These are phyloP conservation scores for Aspergillus bombycis DNA, from an alignment of 2,329 filamentous ascomycete genomes.

Conservation along the genomic window DNA sequence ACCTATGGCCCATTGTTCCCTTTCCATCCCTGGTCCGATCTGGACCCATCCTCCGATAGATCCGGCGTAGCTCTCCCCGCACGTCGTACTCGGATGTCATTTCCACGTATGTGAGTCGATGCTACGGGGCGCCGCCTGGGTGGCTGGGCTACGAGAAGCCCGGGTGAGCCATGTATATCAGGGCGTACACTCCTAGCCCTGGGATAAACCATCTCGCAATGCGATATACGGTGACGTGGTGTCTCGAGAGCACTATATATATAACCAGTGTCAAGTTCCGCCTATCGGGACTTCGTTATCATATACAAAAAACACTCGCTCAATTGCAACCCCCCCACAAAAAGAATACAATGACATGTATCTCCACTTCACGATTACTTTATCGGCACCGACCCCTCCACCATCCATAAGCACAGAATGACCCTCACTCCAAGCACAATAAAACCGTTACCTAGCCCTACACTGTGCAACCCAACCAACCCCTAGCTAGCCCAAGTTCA, in stretches of 20 bases:
- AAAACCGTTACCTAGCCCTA: background rate
- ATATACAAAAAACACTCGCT: background rate
- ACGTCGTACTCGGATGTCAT: background rate
- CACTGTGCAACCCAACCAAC: too few relatives aligned
- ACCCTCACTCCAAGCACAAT: background rate
- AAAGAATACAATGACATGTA: background rate
- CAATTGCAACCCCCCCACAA: background rate
- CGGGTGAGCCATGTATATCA: background rate
- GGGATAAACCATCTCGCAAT: background rate
- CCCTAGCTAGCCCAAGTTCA: background rate
- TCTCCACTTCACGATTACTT: background rate
- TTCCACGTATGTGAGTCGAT: conserved; percentile 1
- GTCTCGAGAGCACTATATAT: background rate
- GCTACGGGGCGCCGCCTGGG: background rate
- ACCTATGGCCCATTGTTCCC: background rate
- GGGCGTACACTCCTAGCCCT: background rate
- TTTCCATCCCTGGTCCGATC: background rate
- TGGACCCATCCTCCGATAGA: background rate
- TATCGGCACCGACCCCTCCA: background rate
- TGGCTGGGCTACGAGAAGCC: background rate
- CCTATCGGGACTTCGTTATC: background rate
- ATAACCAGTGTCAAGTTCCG: background rate
- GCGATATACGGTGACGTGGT: background rate
- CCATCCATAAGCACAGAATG: background rate
- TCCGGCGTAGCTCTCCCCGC: conserved; percentile 1